A percentile compares a stretch with the other conserved stretches of the same genome.
Evolutionary conservation across 257 asterid species (phyloP).

Genomic region (Knoxia roxburghii): DNA sequence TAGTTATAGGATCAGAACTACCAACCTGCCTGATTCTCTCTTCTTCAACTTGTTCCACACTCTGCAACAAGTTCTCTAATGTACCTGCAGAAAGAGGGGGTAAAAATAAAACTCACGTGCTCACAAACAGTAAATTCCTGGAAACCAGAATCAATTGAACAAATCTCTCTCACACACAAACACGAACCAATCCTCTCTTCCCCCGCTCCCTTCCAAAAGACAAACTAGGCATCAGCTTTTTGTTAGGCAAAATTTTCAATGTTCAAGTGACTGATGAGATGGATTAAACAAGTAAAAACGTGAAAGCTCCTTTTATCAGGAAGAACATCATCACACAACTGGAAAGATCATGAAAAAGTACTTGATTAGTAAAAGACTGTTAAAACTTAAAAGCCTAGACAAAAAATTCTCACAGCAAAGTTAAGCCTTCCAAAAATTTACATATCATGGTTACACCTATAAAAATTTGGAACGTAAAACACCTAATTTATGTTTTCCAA

Average conservation of each 20-base stretch:
- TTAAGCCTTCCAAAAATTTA: background rate
- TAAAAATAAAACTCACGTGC: background rate
- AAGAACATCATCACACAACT: background rate
- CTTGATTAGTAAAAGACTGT: background rate
- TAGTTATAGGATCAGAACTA: slow-evolving; percentile 9
- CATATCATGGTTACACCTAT: background rate
- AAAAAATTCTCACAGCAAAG: background rate
- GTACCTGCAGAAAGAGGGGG: slow-evolving; percentile 46
- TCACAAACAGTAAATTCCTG: background rate
- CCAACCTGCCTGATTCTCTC: slow-evolving; percentile 73
- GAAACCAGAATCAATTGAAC: background rate
- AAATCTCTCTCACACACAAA: too few species aligned
- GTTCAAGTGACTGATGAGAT: background rate
- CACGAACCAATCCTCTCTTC: background rate
- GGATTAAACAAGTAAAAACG: background rate
- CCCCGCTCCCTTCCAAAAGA: background rate
- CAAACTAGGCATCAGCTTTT: slow-evolving; percentile 3
- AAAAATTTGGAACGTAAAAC: background rate
- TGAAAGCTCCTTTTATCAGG: background rate
- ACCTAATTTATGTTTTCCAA: background rate
- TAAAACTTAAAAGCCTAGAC: background rate
- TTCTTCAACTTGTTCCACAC: slow-evolving; percentile 69
- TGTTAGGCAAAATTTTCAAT: too few species aligned
- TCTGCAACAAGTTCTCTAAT: slow-evolving; percentile 72
- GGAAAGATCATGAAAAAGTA: background rate